These are phyloP conservation scores for Fusarium sp. DNA, from an alignment of 2,329 filamentous ascomycete genomes.

Conservation along the genomic window DNA sequence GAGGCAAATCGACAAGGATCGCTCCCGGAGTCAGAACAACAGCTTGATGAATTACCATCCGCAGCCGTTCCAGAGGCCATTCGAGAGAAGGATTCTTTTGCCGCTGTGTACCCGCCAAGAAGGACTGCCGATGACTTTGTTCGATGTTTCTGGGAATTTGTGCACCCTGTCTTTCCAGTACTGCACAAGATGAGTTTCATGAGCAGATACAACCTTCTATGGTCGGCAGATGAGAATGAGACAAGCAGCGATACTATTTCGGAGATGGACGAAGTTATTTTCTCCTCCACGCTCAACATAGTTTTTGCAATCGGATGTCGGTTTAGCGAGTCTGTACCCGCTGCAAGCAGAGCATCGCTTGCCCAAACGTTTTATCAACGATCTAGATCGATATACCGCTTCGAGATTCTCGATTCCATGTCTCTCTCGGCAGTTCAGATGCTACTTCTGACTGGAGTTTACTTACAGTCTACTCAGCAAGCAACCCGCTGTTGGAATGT, in stretches of 20 bases:
- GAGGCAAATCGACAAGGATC: background rate
- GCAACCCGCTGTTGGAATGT: slow-evolving; percentile 23
- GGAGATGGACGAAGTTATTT: background rate
- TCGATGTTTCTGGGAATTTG: slow-evolving; percentile 9
- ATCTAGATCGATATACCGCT: background rate
- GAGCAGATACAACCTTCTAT: background rate
- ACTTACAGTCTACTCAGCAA: slow-evolving; percentile 16
- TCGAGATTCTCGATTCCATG: slow-evolving; percentile 9
- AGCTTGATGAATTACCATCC: background rate
- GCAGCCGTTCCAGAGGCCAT: background rate
- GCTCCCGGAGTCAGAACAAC: background rate
- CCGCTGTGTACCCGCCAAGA: background rate
- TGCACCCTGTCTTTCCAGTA: slow-evolving; percentile 19
- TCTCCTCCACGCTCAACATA: slow-evolving; percentile 8
- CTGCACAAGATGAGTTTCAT: too few species aligned
- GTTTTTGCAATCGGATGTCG: slow-evolving; percentile 16
- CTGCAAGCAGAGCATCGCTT: background rate
- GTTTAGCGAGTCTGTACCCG: slow-evolving; percentile 1
- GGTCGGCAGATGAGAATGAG: background rate
- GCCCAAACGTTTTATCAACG: slow-evolving; percentile 15
- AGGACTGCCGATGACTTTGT: slow-evolving; percentile 2
- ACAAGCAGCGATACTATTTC: background rate
- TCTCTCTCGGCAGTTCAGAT: slow-evolving; percentile 3
- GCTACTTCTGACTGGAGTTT: slow-evolving; percentile 11
- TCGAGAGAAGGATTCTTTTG: background rate